Percentiles rank a stretch among this genome's conserved stretches.
These are phyloP conservation scores for Vitis amurensis DNA, from an alignment of 164 flowering plant genomes.

Conservation along the genomic window DNA sequence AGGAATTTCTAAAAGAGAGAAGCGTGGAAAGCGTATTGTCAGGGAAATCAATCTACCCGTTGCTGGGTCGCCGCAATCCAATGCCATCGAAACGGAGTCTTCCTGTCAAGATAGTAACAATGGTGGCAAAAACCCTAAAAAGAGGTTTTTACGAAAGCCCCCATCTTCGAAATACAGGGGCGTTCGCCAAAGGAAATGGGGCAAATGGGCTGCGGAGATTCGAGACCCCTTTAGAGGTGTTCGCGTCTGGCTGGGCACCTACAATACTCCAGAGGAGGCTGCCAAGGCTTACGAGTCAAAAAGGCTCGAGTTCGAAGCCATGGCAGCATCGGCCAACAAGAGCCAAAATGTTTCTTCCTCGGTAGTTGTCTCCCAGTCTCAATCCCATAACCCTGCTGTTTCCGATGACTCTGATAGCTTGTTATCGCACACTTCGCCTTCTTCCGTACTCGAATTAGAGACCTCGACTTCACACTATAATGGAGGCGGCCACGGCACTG, in stretches of 20 bases:
- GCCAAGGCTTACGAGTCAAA: conserved; percentile 59
- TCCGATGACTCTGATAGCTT: conserved; percentile 43
- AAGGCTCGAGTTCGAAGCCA: conserved; percentile 35
- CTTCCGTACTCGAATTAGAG: conserved; percentile 50
- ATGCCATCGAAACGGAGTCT: conserved; percentile 32
- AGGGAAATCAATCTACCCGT: conserved; percentile 48
- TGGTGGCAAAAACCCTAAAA: conserved; percentile 8
- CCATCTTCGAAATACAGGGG: conserved; percentile 47
- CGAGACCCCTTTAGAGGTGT: conserved; percentile 64
- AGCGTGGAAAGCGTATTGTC: conserved; percentile 33
- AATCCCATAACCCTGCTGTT: conserved; percentile 13
- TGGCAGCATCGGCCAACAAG: conserved; percentile 13
- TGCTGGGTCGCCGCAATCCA: background rate
- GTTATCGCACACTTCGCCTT: conserved; percentile 45
- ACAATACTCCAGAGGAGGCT: conserved; percentile 73
- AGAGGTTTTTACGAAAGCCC: background rate
- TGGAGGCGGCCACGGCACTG: background rate
- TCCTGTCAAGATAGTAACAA: conserved; percentile 52
- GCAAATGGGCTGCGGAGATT: conserved; percentile 98
- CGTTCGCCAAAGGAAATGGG: conserved; percentile 86
- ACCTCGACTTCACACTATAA: conserved; percentile 25
- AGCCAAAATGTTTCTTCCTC: background rate
- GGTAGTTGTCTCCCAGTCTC: background rate
- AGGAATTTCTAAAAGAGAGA: background rate
- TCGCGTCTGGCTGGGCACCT: conserved; percentile 89